phyloP scores from a whole-genome alignment of 306 rosid genomes.

The Medicago truncatula region MtrunA17r5.0-ANR NC_053044.1:57933001-57933500 shows the following conservation, averaged over 20 bases:
- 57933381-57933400: slow-evolving; percentile 95
- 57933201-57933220: slow-evolving; percentile 26
- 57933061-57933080: slow-evolving; percentile 95
- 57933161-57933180: slow-evolving; percentile 11
- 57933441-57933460: not conserved
- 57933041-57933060: slow-evolving; percentile 93
- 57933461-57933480: not conserved
- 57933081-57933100: slow-evolving; percentile 97
- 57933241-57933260: slow-evolving; percentile 98
- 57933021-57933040: slow-evolving; percentile 97
- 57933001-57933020: slow-evolving; percentile 93
- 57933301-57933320: slow-evolving; percentile 90
- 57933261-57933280: slow-evolving; percentile 81
- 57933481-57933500: not conserved
- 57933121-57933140: slow-evolving; percentile 79
- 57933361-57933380: slow-evolving; percentile 98
- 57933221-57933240: slow-evolving; percentile 75
- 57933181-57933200: not conserved
- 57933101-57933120: slow-evolving; percentile 98
- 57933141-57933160: slow-evolving; percentile 8
- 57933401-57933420: slow-evolving; percentile 67
- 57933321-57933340: slow-evolving; percentile 92
- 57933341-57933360: slow-evolving; percentile 95
- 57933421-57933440: slow-evolving; percentile 21
- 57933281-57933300: slow-evolving; percentile 96